phyloP scores from a whole-genome alignment of 495 filamentous ascomycete genomes.

The Annulohypoxylon maeteangense region DNA sequence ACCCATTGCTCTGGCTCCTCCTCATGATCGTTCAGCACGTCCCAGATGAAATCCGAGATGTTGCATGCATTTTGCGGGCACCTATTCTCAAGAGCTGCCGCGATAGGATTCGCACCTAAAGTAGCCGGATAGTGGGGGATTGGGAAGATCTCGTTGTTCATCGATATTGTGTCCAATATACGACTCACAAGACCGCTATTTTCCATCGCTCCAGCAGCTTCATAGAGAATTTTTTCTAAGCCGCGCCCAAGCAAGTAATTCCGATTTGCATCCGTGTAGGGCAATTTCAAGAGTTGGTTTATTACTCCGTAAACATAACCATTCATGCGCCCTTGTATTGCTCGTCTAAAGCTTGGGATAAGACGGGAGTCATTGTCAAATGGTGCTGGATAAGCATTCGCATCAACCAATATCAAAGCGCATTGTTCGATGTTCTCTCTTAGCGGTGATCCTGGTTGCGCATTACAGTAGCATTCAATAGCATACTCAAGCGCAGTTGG shows the following conservation, averaged over 20 bases:
- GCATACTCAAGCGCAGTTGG: not conserved
- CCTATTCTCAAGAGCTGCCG: not conserved
- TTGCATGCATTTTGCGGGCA: not conserved
- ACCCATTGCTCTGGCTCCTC: not conserved
- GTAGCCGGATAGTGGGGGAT: not conserved
- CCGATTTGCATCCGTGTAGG: not conserved
- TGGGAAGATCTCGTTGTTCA: not conserved
- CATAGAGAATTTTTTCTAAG: not conserved
- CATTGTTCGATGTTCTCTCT: not conserved
- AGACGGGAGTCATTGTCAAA: not conserved
- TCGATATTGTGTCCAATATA: not conserved
- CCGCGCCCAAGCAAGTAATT: not conserved
- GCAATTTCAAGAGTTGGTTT: not conserved
- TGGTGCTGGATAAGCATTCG: not conserved
- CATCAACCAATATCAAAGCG: not conserved
- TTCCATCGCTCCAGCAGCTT: not conserved
- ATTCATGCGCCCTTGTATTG: conserved; percentile 1
- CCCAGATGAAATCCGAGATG: not conserved
- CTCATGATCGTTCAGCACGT: not conserved
- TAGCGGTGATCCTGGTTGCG: not conserved
- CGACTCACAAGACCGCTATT: not conserved
- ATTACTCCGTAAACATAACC: not conserved
- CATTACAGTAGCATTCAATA: not conserved
- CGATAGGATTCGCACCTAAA: not conserved
- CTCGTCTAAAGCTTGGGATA: not conserved